Evolutionary conservation across 1,139 yeast species (phyloP).

Genomic region (Candida mesenterica): DNA sequence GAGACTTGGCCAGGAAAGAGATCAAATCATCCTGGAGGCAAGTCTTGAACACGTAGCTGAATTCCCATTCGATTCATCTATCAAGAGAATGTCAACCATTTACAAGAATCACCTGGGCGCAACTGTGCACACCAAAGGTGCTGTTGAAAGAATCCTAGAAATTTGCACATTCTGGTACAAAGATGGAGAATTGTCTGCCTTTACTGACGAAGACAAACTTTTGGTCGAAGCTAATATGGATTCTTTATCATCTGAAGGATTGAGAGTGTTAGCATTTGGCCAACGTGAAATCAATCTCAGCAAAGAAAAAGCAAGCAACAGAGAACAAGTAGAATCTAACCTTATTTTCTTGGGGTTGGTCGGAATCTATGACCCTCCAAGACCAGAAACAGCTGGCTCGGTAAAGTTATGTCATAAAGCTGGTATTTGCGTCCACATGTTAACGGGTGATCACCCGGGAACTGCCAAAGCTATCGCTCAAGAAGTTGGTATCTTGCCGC

Average conservation of each 20-base stretch:
- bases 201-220: slow-evolving; percentile 42
- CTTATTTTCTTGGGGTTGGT: slow-evolving; percentile 66
- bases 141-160: slow-evolving; percentile 67
- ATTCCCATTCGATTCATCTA: slow-evolving; percentile 75
- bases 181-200: slow-evolving; percentile 22
- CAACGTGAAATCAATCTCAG: slow-evolving; percentile 25
- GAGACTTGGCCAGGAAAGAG: slow-evolving; percentile 52
- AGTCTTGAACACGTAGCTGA: slow-evolving; percentile 52
- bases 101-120: slow-evolving; percentile 37
- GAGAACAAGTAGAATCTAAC: slow-evolving; percentile 54
- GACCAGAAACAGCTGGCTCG: slow-evolving; percentile 67
- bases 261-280: slow-evolving; percentile 75
- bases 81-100: slow-evolving; percentile 71
- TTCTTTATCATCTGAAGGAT: slow-evolving; percentile 63
- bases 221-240: slow-evolving; percentile 58
- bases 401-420: slow-evolving; percentile 71
- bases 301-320: slow-evolving; percentile 27
- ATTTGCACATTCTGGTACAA: slow-evolving; percentile 58
- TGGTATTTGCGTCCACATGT: slow-evolving; percentile 81
- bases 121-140: slow-evolving; percentile 68
- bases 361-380: slow-evolving; percentile 84
- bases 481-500: slow-evolving; percentile 82
- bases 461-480: slow-evolving; percentile 82
- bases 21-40: slow-evolving; percentile 35
- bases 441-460: slow-evolving; percentile 83